Percentiles rank a stretch among this genome's conserved stretches.
These are phyloP conservation scores for Malus domestica DNA, from an alignment of 306 rosid species.

Conservation along the genomic window ASM211411v1 NC_041789.1:13943501-13944000, in stretches of 20 bases:
- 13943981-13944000: constrained; percentile 63
- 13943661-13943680: too few relatives aligned
- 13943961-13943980: constrained; percentile 94
- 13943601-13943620: too few relatives aligned
- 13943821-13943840: not conserved
- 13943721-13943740: too few relatives aligned
- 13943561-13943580: too few relatives aligned
- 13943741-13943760: not conserved
- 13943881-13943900: constrained; percentile 47
- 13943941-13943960: constrained; percentile 62
- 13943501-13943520: not conserved
- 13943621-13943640: too few relatives aligned
- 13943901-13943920: constrained; percentile 71
- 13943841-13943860: not conserved
- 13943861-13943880: not conserved
- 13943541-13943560: not conserved
- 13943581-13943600: too few relatives aligned
- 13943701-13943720: too few relatives aligned
- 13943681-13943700: too few relatives aligned
- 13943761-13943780: not conserved
- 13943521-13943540: not conserved
- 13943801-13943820: not conserved
- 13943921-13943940: constrained; percentile 73
- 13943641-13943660: too few relatives aligned
- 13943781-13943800: too few relatives aligned